Evolutionary conservation across 2,329 filamentous ascomycete species (phyloP).

Genomic region (Blumeria graminis): DNA sequence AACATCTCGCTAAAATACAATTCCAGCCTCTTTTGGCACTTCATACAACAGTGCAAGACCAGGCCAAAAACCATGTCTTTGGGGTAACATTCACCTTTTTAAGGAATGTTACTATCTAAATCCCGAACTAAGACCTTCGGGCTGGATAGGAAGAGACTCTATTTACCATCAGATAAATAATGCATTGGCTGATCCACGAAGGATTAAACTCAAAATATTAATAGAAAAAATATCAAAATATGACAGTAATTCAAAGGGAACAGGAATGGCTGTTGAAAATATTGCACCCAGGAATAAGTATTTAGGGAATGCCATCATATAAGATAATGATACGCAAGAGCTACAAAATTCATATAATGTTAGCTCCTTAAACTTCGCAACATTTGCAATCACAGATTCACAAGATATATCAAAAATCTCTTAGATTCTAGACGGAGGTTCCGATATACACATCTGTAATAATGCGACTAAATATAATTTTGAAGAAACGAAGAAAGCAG

Average conservation of each 20-base stretch:
- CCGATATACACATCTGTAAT: slow-evolving; percentile 1
- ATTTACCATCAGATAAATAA: not conserved
- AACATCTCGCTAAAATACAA: not conserved
- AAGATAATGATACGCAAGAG: not conserved
- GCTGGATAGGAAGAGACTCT: not conserved
- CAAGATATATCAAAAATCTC: not conserved
- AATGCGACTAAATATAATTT: not conserved
- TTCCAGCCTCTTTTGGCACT: not conserved
- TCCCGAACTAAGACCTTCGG: not conserved
- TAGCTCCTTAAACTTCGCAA: not conserved
- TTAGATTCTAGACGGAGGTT: not conserved
- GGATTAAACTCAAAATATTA: not conserved
- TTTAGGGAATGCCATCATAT: not conserved
- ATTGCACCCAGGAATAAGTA: not conserved
- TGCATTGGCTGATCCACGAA: not conserved
- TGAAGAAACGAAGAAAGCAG: not conserved
- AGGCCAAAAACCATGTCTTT: not conserved
- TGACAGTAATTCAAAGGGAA: not conserved
- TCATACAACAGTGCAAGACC: not conserved
- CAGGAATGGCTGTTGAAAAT: not conserved
- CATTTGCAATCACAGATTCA: not conserved
- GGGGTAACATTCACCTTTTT: not conserved
- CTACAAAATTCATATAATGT: not conserved
- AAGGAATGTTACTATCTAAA: not conserved
- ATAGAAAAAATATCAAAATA: not conserved